Evolutionary conservation across 352 stramenopile genomes (phyloP).

Genomic region (Globisporangium nagaii): DNA sequence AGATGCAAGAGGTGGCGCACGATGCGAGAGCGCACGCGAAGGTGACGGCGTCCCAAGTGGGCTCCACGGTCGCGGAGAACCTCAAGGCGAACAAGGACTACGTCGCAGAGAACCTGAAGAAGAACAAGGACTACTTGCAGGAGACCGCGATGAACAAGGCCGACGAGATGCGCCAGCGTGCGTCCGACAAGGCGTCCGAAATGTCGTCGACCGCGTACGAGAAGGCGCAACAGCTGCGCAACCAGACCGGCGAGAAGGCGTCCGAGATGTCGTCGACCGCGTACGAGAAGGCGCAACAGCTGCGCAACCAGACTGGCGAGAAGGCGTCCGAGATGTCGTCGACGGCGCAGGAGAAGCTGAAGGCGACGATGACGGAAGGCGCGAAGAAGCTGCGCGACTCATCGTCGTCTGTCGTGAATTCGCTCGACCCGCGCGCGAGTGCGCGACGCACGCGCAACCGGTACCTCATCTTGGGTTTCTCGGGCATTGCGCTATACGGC

Average conservation of each 20-base stretch:
- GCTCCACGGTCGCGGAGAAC: constrained; percentile 4
- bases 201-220: constrained; percentile 4
- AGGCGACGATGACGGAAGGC: constrained; percentile 25
- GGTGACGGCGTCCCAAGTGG: constrained; percentile 8
- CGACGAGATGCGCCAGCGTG: constrained; percentile 10
- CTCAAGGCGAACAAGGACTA: constrained; percentile 23
- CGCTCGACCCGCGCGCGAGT: constrained; percentile 39
- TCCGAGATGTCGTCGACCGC: constrained; percentile 6
- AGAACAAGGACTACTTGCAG: constrained; percentile 39
- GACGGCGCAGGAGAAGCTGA: constrained; percentile 31
- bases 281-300: constrained; percentile 11
- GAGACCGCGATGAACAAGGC: constrained; percentile 33
- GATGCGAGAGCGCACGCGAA: constrained; percentile 24
- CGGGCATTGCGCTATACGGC: constrained; percentile 67
- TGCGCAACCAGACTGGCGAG: constrained; percentile 17
- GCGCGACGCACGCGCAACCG: constrained; percentile 49
- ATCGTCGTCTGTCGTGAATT: constrained; percentile 43
- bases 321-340: constrained; percentile 19
- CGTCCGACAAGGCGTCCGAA: constrained; percentile 6
- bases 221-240: constrained; percentile 10
- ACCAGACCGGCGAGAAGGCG: constrained; percentile 9
- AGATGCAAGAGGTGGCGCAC: constrained; percentile 18
- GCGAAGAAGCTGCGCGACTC: constrained; percentile 44
- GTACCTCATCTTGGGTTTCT: constrained; percentile 47
- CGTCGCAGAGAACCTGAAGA: constrained; percentile 39